Evolutionary conservation across 2,329 filamentous ascomycete species (phyloP).

Genomic region (Periconia sp.): DNA sequence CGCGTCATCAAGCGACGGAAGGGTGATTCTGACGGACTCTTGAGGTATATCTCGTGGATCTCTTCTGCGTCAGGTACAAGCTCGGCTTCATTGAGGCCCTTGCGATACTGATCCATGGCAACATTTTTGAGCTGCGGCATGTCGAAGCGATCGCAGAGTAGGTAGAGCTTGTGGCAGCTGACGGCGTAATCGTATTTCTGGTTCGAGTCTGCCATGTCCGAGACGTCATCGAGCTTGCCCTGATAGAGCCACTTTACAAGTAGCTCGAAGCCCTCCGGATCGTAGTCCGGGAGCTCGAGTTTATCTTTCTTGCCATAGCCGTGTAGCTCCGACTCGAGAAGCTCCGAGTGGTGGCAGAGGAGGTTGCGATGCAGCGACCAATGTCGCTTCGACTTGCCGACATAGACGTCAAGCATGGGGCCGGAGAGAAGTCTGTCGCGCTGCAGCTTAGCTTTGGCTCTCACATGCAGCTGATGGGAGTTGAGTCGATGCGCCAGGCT

Average conservation of each 20-base stretch:
- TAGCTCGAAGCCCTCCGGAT: conserved; percentile 59
- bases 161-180: conserved; percentile 59
- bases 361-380: conserved; percentile 61
- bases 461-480: conserved; percentile 46
- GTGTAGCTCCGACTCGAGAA: conserved; percentile 47
- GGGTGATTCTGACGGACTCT: conserved; percentile 51
- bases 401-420: conserved; percentile 58
- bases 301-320: conserved; percentile 47
- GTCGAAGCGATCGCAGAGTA: conserved; percentile 59
- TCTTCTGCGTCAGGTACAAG: conserved; percentile 62
- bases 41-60: conserved; percentile 60
- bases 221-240: conserved; percentile 58
- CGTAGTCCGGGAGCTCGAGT: conserved; percentile 57
- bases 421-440: conserved; percentile 60
- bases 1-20: conserved; percentile 58
- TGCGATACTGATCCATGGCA: conserved; percentile 61
- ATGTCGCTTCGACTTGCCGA: conserved; percentile 54
- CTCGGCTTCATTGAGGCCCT: conserved; percentile 55
- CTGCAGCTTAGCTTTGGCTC: conserved; percentile 53
- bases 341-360: conserved; percentile 59
- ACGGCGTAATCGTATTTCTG: conserved; percentile 62
- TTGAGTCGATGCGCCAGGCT: conserved; percentile 42
- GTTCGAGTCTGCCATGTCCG: conserved; percentile 50
- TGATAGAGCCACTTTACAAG: conserved; percentile 65
- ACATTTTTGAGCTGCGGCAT: conserved; percentile 59